Conservation (phyloP, 192 early-diverging fungal genomes). For the Backusella tuberculispora region DNA sequence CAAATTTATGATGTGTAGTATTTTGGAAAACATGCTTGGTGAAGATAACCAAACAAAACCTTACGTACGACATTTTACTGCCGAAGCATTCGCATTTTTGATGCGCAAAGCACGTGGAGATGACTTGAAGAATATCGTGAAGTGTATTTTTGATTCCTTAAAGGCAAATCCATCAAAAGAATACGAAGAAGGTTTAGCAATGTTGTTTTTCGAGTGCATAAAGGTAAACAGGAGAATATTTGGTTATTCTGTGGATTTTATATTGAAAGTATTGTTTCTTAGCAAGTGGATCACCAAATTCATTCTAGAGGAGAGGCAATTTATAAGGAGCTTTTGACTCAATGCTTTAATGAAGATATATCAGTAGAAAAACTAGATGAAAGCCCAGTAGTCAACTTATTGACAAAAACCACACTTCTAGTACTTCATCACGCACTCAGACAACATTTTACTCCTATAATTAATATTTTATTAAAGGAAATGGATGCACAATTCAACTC, state of each 20-base stretch:
- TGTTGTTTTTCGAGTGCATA: constrained; percentile 84
- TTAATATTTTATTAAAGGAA: constrained; percentile 45
- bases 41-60: constrained; percentile 65
- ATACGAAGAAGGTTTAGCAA: constrained; percentile 75
- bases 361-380: constrained; percentile 34
- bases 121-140: constrained; percentile 62
- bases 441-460: constrained; percentile 51
- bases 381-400: constrained; percentile 39
- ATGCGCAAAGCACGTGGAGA: constrained; percentile 76
- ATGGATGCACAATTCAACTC: constrained; percentile 37
- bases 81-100: constrained; percentile 91
- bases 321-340: constrained; percentile 46
- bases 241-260: too few relatives aligned
- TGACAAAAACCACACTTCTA: constrained; percentile 54
- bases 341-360: constrained; percentile 41
- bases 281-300: constrained; percentile 54
- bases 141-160: constrained; percentile 63
- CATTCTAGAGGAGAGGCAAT: constrained; percentile 52
- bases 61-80: constrained; percentile 86
- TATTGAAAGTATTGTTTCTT: not conserved
- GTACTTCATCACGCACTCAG: constrained; percentile 54
- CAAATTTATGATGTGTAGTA: constrained; percentile 37
- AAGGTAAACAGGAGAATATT: constrained; percentile 48
- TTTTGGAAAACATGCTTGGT: constrained; percentile 76
- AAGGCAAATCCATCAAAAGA: constrained; percentile 46